Evolutionary conservation across 2,329 filamentous ascomycete species (phyloP), one percentile per base, ranked within the genome.

Genomic region (Dichotomopilus funicola): DNA sequence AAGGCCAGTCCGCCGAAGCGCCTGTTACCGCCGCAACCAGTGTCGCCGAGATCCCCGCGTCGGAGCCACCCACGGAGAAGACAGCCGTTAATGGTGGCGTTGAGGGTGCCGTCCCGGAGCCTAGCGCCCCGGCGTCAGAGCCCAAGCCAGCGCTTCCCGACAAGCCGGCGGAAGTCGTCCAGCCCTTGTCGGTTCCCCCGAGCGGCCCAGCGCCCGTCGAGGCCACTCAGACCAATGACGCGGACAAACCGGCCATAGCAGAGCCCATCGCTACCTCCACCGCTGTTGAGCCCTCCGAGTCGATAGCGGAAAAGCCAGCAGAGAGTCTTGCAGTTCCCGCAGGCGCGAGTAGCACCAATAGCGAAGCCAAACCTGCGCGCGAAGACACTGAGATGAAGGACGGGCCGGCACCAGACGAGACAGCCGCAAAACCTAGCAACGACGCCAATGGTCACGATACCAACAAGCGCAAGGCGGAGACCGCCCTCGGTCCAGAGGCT

Each of bases 361-460:
- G 56, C 36, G 46, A 55, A 19, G 9, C 40, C 40, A 36, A 59
- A 56, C 46, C 56, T n/a, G 33, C 37, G 35, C 19, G 19, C 19
- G 27, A 59, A 55, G 53, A 57, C 42, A 41, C 37, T 8, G 55
- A 59, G 11, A 54, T 53, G 34, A 46, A 54, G n/a, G 49, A 51
- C 6, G 50, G 35, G 37, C 37, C 50, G 4, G 19, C 43, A 6
- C 33, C 31, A 6, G 6, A 36, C 0, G 33, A n/a, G 7, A 34
- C 34, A 12, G n/a, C 54, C 3, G 43, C 9, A 2, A 19, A 40
- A 37, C 34, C 40, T n/a, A 48, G 47, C n/a, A 36, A 31, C 13
- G 12, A 11, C 19, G 33, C 34, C 9, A 31, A 9, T 41, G 36
- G 4, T 10, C 13, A 3, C 9, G 31, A 31, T 31, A 47, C 12